Conservation (phyloP, 2,329 filamentous ascomycete genomes). For the Penicillium sp. region DNA sequence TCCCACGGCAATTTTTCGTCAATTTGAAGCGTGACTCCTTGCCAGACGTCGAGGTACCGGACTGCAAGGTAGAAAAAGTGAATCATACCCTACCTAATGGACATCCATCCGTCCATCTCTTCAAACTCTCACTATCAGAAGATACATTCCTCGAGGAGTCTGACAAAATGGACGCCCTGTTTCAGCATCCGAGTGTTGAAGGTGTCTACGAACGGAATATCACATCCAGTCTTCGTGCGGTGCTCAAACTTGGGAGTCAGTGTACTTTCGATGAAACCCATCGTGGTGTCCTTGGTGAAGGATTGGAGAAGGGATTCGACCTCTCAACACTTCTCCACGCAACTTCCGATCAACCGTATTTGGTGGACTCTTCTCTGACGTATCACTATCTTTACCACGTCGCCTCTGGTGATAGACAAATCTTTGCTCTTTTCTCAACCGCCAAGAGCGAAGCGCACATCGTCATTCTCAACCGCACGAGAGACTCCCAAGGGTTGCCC, state of each 20-base stretch:
- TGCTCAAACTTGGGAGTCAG: constrained; percentile 81
- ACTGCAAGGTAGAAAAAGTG: constrained; percentile 86
- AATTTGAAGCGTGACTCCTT: constrained; percentile 84
- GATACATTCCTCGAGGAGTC: constrained; percentile 78
- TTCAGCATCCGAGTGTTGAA: constrained; percentile 90
- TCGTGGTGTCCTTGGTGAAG: constrained; percentile 82
- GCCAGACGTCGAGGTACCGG: constrained; percentile 79
- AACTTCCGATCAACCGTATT: constrained; percentile 65
- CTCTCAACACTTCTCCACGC: constrained; percentile 66
- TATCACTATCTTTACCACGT: constrained; percentile 95
- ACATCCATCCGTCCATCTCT: constrained; percentile 86
- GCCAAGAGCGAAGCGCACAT: constrained; percentile 73
- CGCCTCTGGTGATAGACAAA: constrained; percentile 79
- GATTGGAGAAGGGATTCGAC: constrained; percentile 90
- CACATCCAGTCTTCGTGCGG: constrained; percentile 75
- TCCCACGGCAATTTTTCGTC: constrained; percentile 82
- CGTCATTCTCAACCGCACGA: constrained; percentile 75
- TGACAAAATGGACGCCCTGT: constrained; percentile 73
- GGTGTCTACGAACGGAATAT: constrained; percentile 95
- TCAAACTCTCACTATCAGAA: constrained; percentile 87
- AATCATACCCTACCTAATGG: constrained; percentile 91
- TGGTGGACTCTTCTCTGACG: constrained; percentile 65
- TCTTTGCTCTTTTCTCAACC: constrained; percentile 90
- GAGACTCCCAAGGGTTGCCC: constrained; percentile 77
- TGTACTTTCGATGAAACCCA: constrained; percentile 93